Base-by-base conservation (phyloP, 331 rosid species). In the Telfairia occidentalis region DNA sequence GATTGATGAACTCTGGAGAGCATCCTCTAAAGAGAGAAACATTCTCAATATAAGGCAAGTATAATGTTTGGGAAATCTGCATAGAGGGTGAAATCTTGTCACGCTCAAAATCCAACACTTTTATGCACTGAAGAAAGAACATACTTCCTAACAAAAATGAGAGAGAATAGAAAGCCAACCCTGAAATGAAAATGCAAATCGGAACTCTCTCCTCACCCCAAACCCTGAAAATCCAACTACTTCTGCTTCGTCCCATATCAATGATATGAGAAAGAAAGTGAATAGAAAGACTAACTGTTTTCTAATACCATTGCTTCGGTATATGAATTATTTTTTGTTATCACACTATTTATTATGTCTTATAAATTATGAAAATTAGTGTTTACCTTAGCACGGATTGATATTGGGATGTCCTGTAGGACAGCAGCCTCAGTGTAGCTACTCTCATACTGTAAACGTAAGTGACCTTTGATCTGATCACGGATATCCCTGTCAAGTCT, bases 401-500 rank as follows among this genome's bases (percentile, higher is more conserved):
- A 90, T 52, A 89, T 83, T 71, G 99, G 99, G 75, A 95, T 85
- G 60, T 89, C 97, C 79, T 86, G 92, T 76, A 92, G 84, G 76
- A 85, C 92, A 82, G 97, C 30, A 71, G 93, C 90, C 46, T 92
- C 93, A 35, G 97, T 90, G 89, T 92, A 92, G 84, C 92, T 88
- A 84, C 99, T 95, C 80, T 95, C 99, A 73, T 84, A 87, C 78
- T 90, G 97, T 81, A 95, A 86, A 79, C 96, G 96, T 77, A 95
- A 46, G 60, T 95, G 99, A 57, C 97, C 93, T 82, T 92, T 95
- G 75, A 95, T 90, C 86, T 95, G 99, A 71, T 91, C 85, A 53
- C 99, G 92, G 58, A 92, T 85, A 43, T 90, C 97, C 79, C 77
- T 86, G 48, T 90, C 89, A 70, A 95, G 99, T 83, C 78, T 84